Base-by-base conservation (phyloP, 345 rosid species). In the Eucalyptus regnans region DNA sequence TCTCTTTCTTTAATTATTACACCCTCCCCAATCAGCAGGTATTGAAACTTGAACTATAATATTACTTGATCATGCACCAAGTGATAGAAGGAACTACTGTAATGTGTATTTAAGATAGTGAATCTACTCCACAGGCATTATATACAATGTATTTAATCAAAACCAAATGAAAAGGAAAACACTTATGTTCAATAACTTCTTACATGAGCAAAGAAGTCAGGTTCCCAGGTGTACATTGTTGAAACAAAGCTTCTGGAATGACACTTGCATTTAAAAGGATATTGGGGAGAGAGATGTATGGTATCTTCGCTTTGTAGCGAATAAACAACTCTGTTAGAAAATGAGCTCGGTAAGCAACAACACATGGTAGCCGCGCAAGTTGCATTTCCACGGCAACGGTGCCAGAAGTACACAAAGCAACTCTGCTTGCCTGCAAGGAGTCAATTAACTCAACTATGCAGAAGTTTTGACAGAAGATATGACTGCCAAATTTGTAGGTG, bases 371-470 rank as follows among this genome's bases (percentile, higher is more conserved):
- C 88, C 92, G 93, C 11, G 97, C 98, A 66, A 97, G 94, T 91
- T 96, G 99, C 90, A 97, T 88, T 92, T 97, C 98, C 89, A 97
- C 89, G 46, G 98, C 98, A 88, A 94, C 99, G n/a, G 99, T 96
- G 92, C 99, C 99, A n/a, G 99, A 97, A 88, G 99, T 96, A 91
- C 99, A 97, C 87, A 97, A 90, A 25, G 99, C 99, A 89, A 93
- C 95, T 89, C 54, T 91, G 88, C 99, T 96, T 80, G 94, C 98
- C 99, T 97, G 97, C 92, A 91, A 62, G 68, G 88, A 50, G 68
- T 90, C 12, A 87, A 71, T 68, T 58, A 68, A 87, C 41, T 22
- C 86, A 83, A 41, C 48, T 20, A 76, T 37, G 48, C 84, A 76
- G 84, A 41, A 76, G 84, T 41, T 76, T 6, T 5, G 1, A 41